Evolutionary conservation across 164 flowering plant species (phyloP), one percentile per base, ranked within the genome.

Genomic region (Kalanchoe fedtschenkoi): DNA sequence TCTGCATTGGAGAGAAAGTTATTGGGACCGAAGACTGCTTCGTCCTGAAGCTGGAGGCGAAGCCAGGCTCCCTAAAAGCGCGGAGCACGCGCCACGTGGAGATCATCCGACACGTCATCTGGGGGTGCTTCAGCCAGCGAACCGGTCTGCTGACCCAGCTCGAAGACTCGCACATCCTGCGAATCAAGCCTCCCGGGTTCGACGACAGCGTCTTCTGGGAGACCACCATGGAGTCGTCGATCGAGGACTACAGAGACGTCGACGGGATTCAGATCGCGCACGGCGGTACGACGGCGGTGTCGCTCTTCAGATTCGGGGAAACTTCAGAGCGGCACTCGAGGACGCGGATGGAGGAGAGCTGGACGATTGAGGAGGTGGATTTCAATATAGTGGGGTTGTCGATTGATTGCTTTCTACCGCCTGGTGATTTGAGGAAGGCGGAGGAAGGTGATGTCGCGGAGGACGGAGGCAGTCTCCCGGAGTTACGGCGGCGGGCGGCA

Each of bases 41-140:
- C 76, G 75, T 88, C 13, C 74, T 92, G 9, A 89, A 86, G 62
- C 78, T 92, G 0, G 92, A 86, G 66, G 82, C 90, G 0, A 87
- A 86, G 14, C 58, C 81, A 0, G 61, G 82, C 0, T 55, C 85
- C 2, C 66, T 92, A 1, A 81, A 57, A 67, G 86, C 85, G 2
- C 75, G 98, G 66, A 89, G 98, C 74, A 81, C 81, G 68, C 68
- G 66, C 77, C 84, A 74, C 46, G 88, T 86, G 4, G 91, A 89
- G 56, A 83, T 92, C 32, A 81, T 89, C 2, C 62, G 91, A 43
- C 98, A 89, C 83, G 82, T 89, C 0, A 66, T 92, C 0, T 87
- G 88, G 91, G 98, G 98, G 9, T 86, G 81, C 74, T 92, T 92
- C 75, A 92, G 96, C 80, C 98, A 92, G 61, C 77, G 76, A 71